These are phyloP conservation scores for Auriscalpium microsporum DNA, from an alignment of 768 basidiomycete species.

Conservation along the genomic window DNA sequence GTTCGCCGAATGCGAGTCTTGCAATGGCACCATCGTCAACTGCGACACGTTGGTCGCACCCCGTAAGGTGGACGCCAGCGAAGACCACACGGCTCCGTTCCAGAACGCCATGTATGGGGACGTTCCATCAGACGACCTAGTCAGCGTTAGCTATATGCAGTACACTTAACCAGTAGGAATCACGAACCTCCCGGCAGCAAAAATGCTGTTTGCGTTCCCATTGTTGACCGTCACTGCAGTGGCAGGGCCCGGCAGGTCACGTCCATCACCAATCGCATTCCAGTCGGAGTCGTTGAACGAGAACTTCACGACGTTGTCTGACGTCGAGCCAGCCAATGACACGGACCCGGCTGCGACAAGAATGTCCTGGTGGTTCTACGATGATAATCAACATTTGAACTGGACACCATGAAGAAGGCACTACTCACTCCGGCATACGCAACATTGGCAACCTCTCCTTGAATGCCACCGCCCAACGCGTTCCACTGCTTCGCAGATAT, in stretches of 20 bases:
- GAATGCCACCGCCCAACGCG: constrained; percentile 67
- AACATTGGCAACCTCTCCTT: constrained; percentile 73
- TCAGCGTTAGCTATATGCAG: neutral
- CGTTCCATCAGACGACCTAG: constrained; percentile 48
- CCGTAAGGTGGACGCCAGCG: constrained; percentile 50
- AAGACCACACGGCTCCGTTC: constrained; percentile 73
- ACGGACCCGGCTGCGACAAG: constrained; percentile 81
- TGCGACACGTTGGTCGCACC: constrained; percentile 65
- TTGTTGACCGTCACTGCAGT: constrained; percentile 83
- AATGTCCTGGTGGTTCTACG: constrained; percentile 53
- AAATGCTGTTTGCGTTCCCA: constrained; percentile 74
- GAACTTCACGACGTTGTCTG: constrained; percentile 68
- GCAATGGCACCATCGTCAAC: constrained; percentile 84
- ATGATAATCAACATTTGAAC: constrained; percentile 6
- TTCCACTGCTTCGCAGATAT: constrained; percentile 67
- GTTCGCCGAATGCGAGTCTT: constrained; percentile 62
- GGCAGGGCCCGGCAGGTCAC: constrained; percentile 77
- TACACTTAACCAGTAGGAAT: neutral
- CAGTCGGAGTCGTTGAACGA: constrained; percentile 67
- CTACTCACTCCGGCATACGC: constrained; percentile 72
- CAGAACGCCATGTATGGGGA: constrained; percentile 74
- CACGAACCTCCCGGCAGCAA: constrained; percentile 81
- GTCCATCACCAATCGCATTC: constrained; percentile 52
- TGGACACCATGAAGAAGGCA: constrained; percentile 1
- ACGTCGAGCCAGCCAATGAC: constrained; percentile 49